These are phyloP conservation scores for Trichosporon sp. DNA, from an alignment of 1,284 basidiomycete species.

Conservation along the genomic window DNA sequence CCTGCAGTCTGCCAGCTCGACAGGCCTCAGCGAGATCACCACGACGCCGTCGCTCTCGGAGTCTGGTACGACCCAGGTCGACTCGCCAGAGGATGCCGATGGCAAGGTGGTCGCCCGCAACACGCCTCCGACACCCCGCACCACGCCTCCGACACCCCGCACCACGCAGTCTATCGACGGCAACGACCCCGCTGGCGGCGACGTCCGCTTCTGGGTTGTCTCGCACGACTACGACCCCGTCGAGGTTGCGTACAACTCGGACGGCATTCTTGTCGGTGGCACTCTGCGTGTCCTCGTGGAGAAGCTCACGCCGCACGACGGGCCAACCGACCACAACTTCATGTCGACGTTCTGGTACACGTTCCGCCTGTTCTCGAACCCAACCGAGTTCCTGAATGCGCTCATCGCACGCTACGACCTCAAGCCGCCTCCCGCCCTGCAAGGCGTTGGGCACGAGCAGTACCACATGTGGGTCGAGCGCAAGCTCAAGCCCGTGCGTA, in stretches of 20 bases:
- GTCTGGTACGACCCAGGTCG: background rate
- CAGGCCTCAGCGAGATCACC: background rate
- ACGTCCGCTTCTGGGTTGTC: slow-evolving; percentile 53
- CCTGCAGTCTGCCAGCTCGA: slow-evolving; percentile 20
- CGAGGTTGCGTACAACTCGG: slow-evolving; percentile 86
- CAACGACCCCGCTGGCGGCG: slow-evolving; percentile 28
- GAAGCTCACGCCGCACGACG: slow-evolving; percentile 94
- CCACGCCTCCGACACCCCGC: slow-evolving; percentile 14
- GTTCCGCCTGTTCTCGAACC: slow-evolving; percentile 89
- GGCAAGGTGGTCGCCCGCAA: slow-evolving; percentile 23
- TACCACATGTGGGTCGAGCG: slow-evolving; percentile 75
- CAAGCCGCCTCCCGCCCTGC: slow-evolving; percentile 49
- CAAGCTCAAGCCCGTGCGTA: slow-evolving; percentile 83
- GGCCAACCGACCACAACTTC: slow-evolving; percentile 77
- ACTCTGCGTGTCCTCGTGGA: slow-evolving; percentile 86
- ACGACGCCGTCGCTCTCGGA: background rate
- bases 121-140: slow-evolving; percentile 9
- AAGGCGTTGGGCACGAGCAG: slow-evolving; percentile 60
- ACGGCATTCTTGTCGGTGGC: slow-evolving; percentile 87
- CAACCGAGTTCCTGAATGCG: slow-evolving; percentile 71
- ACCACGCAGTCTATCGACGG: slow-evolving; percentile 22
- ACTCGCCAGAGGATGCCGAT: slow-evolving; percentile 20
- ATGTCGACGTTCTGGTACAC: slow-evolving; percentile 90
- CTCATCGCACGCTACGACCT: slow-evolving; percentile 82
- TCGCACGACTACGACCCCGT: slow-evolving; percentile 61